Evolutionary conservation across 768 basidiomycete genomes (phyloP), one percentile per base, ranked within the genome.

Genomic region (Melanogaster broomeanus): DNA sequence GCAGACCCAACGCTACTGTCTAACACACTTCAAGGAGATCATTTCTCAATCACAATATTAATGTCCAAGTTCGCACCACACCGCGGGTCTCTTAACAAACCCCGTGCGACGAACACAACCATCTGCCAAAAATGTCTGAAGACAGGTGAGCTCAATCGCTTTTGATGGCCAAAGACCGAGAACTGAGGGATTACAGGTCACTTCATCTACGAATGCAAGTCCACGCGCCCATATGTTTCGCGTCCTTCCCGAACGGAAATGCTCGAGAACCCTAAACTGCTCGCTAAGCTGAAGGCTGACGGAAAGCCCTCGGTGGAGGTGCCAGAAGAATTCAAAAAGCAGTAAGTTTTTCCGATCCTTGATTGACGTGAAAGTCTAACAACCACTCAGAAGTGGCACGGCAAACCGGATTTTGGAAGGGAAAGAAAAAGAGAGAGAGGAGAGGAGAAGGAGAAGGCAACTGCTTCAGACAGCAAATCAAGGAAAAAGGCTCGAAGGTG

Each of bases 131-230:
- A 89, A 70, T 93, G 91, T 58, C 77, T 93, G 18, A 73, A 76
- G 28, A 76, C 78, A 65, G 90, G 89, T 85, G 28, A 49, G 37
- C 28, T 33, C 15, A 16, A 6, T 18, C 13, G 10, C 31, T n/a
- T 27, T 2, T 15, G 13, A 27, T 48, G 28, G 9, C 62, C 46
- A 58, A 60, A 34, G 19, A 39, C 18, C 34, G 22, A 21, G 24
- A 38, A 9, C n/a, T 21, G 3, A 22, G 33, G 18, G n/a, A 18
- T 47, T 40, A 33, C 63, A 85, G 94, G 93, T 0, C 95, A 97
- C 69, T 95, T 87, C 66, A 97, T 85, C 12, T 98, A 87, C 64
- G 82, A 97, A 72, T 98, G 95, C 80, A 92, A 91, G 70, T 77
- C 79, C 16, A 60, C 80, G 19, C 79, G 88, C 3, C 90, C 92